Evolutionary conservation across 306 rosid genomes (phyloP), one percentile per base, ranked within the genome.

Genomic region (Cucumis cinereus): DNA sequence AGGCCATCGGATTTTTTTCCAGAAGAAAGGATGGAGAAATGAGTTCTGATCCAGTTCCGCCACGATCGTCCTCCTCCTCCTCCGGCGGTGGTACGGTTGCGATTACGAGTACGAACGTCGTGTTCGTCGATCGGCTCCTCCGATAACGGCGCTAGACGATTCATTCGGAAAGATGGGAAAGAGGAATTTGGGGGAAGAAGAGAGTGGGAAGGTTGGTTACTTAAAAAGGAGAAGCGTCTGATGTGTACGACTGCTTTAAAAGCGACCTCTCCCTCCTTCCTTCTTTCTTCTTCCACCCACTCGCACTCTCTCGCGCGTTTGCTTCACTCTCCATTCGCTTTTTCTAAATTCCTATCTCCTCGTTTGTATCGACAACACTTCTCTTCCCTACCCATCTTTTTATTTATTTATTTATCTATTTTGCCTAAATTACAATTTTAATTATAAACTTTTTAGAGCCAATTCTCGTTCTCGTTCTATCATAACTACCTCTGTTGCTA

Each of bases 31-130:
- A 64, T 14, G 1, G 91, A 79, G 62, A 93, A 59, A 45, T 91
- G 97, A 68, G 87, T 83, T 82, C 85, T 91, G 92, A 93, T 91
- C 97, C 96, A 93, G 56, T 84, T 91, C 76, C 89, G 80, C 98
- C 98, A 93, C 77, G 96, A 77, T 10, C 83, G 91, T 60, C 89
- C 87, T 77, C 81, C 90, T 85, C 81, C 88, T 3, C 87, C 81
- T 13, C 52, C 52, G 52, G 36, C 77, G 53, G 2, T 82, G n/a
- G 36, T 19, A 5, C 75, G 75, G 10, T 50, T 26, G 43, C 76
- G 59, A 28, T 24, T 28, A 5, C 76, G 60, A 9, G 1, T 71
- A 4, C 76, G 22, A 15, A 5, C 22, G 45, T 87, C 86, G 73
- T 91, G 91, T 66, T 87, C 94, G 49, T 83, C 88, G 76, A 85